A percentile compares a stretch with the other conserved stretches of the same genome.
These are phyloP conservation scores for Penicillium sp. DNA, from an alignment of 2,329 filamentous ascomycete genomes.

Conservation along the genomic window DNA sequence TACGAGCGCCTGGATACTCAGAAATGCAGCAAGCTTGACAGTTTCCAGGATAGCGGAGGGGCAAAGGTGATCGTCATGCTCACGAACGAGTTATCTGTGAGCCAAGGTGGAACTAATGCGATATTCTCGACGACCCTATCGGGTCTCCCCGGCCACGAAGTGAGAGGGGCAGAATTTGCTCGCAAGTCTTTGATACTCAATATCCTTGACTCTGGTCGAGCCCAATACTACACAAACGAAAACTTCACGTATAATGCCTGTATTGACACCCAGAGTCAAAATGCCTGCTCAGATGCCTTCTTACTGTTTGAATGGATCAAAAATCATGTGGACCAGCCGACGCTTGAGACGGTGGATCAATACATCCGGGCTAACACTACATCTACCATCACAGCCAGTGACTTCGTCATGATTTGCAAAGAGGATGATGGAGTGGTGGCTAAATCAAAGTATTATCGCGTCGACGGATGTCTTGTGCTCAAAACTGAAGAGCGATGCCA, in stretches of 20 bases:
- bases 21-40: background rate
- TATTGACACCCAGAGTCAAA: background rate
- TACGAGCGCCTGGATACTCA: background rate
- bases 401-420: background rate
- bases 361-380: background rate
- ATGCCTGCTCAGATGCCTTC: background rate
- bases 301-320: background rate
- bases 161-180: background rate
- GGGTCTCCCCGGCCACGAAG: background rate
- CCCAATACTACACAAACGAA: background rate
- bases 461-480: slow-evolving; percentile 3
- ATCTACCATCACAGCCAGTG: background rate
- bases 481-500: slow-evolving; percentile 7
- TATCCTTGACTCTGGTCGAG: background rate
- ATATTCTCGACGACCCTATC: background rate
- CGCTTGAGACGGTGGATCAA: background rate
- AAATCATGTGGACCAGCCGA: background rate
- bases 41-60: background rate
- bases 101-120: background rate
- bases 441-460: background rate
- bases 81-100: background rate
- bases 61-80: background rate
- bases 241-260: background rate
- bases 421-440: background rate
- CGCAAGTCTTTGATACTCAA: background rate